Conservation (phyloP, 371 early-diverging fungal genomes). For the Mucor lusitanicus region DNA sequence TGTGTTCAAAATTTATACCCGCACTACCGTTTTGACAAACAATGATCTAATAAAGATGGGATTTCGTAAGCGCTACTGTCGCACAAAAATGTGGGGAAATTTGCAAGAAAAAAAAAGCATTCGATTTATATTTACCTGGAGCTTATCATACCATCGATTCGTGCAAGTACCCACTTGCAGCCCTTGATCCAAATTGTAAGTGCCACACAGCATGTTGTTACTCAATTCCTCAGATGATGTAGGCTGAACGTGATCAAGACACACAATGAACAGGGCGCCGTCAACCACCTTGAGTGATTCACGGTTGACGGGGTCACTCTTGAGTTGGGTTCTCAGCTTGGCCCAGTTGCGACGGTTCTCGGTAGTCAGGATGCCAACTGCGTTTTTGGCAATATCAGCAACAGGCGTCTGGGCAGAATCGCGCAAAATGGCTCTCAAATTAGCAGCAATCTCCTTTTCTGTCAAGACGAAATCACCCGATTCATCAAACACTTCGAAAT, state of each 20-base stretch:
- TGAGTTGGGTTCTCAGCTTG: constrained; percentile 39
- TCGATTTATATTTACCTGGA: constrained; percentile 38
- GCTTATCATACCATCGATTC: constrained; percentile 62
- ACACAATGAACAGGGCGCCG: constrained; percentile 77
- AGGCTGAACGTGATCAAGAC: constrained; percentile 70
- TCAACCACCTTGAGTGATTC: constrained; percentile 67
- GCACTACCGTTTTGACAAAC: constrained; percentile 63
- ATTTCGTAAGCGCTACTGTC: neutral
- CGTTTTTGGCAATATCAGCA: constrained; percentile 30
- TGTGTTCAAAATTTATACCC: constrained; percentile 62
- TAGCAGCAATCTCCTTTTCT: constrained; percentile 52
- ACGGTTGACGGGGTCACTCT: constrained; percentile 51
- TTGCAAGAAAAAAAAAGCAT: neutral
- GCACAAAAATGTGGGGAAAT: neutral
- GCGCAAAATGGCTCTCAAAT: constrained; percentile 40
- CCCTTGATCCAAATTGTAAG: constrained; percentile 48
- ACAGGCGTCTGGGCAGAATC: constrained; percentile 40
- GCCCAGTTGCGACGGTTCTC: constrained; percentile 78
- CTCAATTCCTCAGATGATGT: constrained; percentile 41
- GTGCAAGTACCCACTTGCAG: constrained; percentile 60
- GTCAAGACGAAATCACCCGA: constrained; percentile 39
- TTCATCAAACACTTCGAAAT: constrained; percentile 63
- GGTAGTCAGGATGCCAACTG: constrained; percentile 68
- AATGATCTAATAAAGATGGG: constrained; percentile 42
- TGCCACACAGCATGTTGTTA: constrained; percentile 61